Evolutionary conservation across 257 asterid species (phyloP).

Genomic region (Solanum habrochaites): DNA sequence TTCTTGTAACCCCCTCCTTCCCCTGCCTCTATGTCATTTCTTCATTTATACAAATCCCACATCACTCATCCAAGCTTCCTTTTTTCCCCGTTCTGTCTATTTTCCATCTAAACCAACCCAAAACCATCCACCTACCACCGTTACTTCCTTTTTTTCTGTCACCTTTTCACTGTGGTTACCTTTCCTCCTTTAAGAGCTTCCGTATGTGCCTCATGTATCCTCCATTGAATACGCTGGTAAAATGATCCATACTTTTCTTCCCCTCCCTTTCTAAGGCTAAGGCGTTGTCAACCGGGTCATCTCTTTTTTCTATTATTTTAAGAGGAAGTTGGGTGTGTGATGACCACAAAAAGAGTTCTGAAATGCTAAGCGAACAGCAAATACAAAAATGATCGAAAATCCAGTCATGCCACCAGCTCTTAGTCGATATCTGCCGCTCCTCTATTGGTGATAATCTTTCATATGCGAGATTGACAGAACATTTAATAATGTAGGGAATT

Average conservation of each 20-base stretch:
- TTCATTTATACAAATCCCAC: background rate
- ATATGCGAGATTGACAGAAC: background rate
- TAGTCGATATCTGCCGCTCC: background rate
- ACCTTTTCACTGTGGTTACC: background rate
- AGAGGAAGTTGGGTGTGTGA: background rate
- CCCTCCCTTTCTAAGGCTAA: background rate
- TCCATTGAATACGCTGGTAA: background rate
- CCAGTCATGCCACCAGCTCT: background rate
- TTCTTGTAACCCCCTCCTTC: background rate
- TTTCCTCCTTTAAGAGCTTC: background rate
- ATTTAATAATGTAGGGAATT: background rate
- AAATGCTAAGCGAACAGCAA: background rate
- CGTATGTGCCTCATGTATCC: background rate
- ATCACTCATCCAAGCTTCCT: background rate
- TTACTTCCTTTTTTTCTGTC: background rate
- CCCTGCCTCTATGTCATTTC: background rate
- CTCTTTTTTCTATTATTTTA: background rate
- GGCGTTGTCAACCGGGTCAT: background rate
- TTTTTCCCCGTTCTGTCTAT: background rate
- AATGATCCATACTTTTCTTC: background rate
- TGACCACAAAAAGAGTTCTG: background rate
- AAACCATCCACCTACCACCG: background rate
- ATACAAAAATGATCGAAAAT: background rate
- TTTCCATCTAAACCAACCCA: background rate
- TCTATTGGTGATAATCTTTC: background rate